Conservation (phyloP, 2,329 filamentous ascomycete genomes). For the Mycogone perniciosa region DNA sequence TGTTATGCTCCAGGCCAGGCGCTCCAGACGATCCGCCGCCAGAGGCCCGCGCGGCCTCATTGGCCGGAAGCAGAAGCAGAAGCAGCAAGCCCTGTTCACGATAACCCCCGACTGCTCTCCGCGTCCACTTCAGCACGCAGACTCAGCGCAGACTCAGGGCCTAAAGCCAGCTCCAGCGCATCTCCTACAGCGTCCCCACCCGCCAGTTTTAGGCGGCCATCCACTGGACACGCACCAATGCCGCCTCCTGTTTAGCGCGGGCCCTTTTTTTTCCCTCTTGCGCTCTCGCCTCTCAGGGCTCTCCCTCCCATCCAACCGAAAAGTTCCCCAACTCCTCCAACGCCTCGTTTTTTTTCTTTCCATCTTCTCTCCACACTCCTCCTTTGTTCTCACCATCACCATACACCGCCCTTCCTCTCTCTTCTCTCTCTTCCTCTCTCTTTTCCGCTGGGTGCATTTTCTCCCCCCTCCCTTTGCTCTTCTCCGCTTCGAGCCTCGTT, state of each 20-base stretch:
- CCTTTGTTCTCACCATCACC: conserved; percentile 18
- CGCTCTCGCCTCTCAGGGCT: conserved; percentile 2
- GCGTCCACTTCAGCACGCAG: too few species aligned
- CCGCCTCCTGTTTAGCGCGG: conserved; percentile 13
- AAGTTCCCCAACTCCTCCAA: conserved; percentile 8
- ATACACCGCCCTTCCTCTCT: conserved; percentile 26
- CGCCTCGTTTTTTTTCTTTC: conserved; percentile 22
- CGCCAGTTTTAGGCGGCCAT: conserved; percentile 5
- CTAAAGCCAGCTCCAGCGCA: conserved; percentile 3
- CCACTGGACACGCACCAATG: neutral
- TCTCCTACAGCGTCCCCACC: conserved; percentile 5
- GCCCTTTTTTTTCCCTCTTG: neutral
- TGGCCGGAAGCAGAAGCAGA: too few species aligned
- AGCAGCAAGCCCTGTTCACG: too few species aligned
- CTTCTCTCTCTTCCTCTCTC: conserved; percentile 14
- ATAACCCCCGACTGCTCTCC: too few species aligned
- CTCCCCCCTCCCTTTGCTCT: conserved; percentile 8
- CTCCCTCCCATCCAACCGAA: conserved; percentile 18
- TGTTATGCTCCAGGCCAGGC: neutral
- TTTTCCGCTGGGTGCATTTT: neutral
- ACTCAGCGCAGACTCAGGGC: neutral
- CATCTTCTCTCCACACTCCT: conserved; percentile 21
- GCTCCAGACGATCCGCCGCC: neutral
- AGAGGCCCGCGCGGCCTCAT: neutral
- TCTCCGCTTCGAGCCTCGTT: conserved; percentile 9